Evolutionary conservation across 2,329 filamentous ascomycete species (phyloP).

Genomic region (Tolypocladium nubicola): DNA sequence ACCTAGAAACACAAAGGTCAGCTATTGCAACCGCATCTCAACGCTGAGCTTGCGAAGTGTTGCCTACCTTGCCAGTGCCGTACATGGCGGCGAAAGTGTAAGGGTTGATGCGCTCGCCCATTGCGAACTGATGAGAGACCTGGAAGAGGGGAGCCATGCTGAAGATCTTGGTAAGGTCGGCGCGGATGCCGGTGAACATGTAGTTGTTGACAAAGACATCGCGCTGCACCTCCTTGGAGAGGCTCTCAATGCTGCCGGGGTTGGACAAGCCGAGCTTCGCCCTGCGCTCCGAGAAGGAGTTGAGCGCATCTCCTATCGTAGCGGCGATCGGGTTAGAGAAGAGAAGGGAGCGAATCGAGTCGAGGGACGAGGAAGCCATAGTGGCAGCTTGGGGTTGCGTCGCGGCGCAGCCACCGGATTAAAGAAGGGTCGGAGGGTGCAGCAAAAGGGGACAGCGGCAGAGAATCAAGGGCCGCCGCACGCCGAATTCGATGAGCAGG

Average conservation of each 20-base stretch:
- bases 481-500: slow-evolving; percentile 1
- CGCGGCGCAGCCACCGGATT: slow-evolving; percentile 12
- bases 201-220: slow-evolving; percentile 94
- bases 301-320: slow-evolving; percentile 66
- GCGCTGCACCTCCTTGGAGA: slow-evolving; percentile 85
- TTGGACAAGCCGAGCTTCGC: slow-evolving; percentile 81
- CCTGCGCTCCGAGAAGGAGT: slow-evolving; percentile 74
- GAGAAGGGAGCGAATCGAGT: slow-evolving; percentile 51
- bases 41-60: neutral
- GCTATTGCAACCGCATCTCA: neutral
- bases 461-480: neutral
- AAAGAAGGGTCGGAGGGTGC: neutral
- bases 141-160: slow-evolving; percentile 91
- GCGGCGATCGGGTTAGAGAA: slow-evolving; percentile 62
- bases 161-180: slow-evolving; percentile 94
- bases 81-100: slow-evolving; percentile 94
- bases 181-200: slow-evolving; percentile 92
- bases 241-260: slow-evolving; percentile 83
- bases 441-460: neutral
- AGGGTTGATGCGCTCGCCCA: slow-evolving; percentile 86
- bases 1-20: slow-evolving; percentile 41
- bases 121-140: slow-evolving; percentile 91
- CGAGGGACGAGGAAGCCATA: slow-evolving; percentile 41
- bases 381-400: slow-evolving; percentile 16
- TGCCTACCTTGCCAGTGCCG: slow-evolving; percentile 73